Evolutionary conservation across 306 rosid genomes (phyloP), one percentile per base, ranked within the genome.

Genomic region (Cyamopsis tetragonoloba): DNA sequence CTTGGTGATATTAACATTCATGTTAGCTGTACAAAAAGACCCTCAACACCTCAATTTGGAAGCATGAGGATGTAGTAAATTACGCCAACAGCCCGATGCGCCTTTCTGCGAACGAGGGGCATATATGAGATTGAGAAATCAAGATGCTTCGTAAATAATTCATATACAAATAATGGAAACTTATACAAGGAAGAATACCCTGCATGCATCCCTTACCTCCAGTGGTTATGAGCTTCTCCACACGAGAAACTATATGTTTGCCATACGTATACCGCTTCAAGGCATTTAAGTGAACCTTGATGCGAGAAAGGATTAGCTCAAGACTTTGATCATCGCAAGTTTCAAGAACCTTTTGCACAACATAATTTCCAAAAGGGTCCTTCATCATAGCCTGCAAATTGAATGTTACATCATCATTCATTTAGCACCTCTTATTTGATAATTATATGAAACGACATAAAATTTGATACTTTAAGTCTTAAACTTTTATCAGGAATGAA

Each of bases 331-430:
- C 95, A 62, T 88, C 89, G 47, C 99, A 93, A 12, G 95, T 90
- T 83, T 93, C 99, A 0, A 90, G 95, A 80, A 93, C 97, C 84
- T 90, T 93, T 48, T 93, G 97, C 69, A 93, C 96, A 58, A 93
- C 97, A 41, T 93, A 93, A 81, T 93, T 93, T 64, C 96, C 99
- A 69, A 88, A 93, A 7, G 95, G 99, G 80, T 93, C 97, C 70
- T 93, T 93, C 99, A 93, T 93, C 97, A 93, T 93, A 32, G 88
- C 91, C 99, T 93, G 85, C 82, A 69, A 66, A 60, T 76, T 65
- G 7, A 48, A 75, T 47, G 46, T 68, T 39, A 27, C 31, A 58
- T 47, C 31, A 65, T 79, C 44, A 66, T 34, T 57, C 77, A 77
- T 22, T 28, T 31, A 28, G 54, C 4, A 34, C 11, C 43, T 38